Evolutionary conservation across 805 yeast genomes (phyloP).

Genomic region (Suhomyces prunicola): DNA sequence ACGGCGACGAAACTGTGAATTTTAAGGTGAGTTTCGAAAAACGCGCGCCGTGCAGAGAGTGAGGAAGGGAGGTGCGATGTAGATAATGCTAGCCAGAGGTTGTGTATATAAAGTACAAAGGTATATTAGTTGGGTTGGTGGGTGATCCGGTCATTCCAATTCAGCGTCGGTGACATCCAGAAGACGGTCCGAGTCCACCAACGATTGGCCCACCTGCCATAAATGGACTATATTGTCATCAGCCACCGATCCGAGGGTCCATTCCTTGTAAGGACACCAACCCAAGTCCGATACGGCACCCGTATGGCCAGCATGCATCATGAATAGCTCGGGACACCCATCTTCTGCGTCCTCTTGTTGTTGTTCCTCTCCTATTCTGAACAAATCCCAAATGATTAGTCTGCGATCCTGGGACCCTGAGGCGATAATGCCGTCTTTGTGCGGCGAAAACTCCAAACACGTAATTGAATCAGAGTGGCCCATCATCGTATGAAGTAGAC

Average conservation of each 20-base stretch:
- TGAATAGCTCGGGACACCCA: constrained; percentile 81
- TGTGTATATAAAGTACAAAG: neutral
- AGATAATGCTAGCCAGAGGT: neutral
- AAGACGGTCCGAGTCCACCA: constrained; percentile 17
- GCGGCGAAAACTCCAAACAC: constrained; percentile 73
- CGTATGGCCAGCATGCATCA: constrained; percentile 93
- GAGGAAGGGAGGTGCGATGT: neutral
- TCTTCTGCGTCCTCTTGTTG: constrained; percentile 85
- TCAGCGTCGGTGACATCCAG: constrained; percentile 14
- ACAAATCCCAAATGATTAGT: constrained; percentile 76
- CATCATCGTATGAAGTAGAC: constrained; percentile 65
- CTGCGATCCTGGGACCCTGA: constrained; percentile 77
- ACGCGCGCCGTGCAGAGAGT: neutral
- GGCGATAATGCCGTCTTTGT: constrained; percentile 71
- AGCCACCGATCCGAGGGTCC: constrained; percentile 68
- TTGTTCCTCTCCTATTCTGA: constrained; percentile 80
- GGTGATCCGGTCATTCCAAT: constrained; percentile 19
- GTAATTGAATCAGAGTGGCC: constrained; percentile 78
- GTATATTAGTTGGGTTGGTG: neutral
- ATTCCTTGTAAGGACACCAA: constrained; percentile 69
- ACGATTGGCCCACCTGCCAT: constrained; percentile 47
- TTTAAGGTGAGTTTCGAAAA: neutral
- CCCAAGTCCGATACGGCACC: constrained; percentile 71
- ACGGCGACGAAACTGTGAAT: neutral
- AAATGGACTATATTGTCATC: constrained; percentile 60